Evolutionary conservation across 768 basidiomycete species (phyloP), one percentile per base, ranked within the genome.

Genomic region (Leucocoprinus leucothites): DNA sequence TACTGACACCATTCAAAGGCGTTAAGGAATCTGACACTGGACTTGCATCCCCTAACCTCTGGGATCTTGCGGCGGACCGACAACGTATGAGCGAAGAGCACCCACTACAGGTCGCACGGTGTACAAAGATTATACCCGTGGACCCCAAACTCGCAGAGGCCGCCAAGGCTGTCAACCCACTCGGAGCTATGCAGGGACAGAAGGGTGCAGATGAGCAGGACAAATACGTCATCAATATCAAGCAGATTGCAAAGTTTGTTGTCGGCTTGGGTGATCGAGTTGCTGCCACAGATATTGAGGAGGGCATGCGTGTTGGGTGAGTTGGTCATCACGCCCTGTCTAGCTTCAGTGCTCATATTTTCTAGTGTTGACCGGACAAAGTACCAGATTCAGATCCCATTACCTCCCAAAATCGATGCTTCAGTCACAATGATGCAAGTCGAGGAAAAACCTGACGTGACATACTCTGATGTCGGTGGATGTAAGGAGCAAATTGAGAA

Each of bases 401-500:
- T 98, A 9, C 97, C 97, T 36, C 96, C 97, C 21, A 98, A 98
- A 77, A 99, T 99, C 61, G 97, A 99, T 68, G 93, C 97, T 3
- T 96, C 94, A 0, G 97, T 99, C 1, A 98, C 97, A 11, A 98
- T 98, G 96, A 99, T 99, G 97, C 93, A 96, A 72, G 96, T 98
- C 19, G 96, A 98, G 69, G 96, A 98, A 74, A 95, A 97, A 69
- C 95, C 96, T 0, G 94, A 97, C 63, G 94, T 98, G 36, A 98
- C 96, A 2, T 98, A 98, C 68, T 94, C 94, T 2, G 97, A 98
- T 65, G 82, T 99, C 53, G 97, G 97, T 58, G 97, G 97, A 3
- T 98, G 97, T 74, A 98, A 98, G 73, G 97, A 98, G 67, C 97
- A 98, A 71, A 98, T 98, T 60, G 97, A 99, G 78, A 98, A 98